These are phyloP conservation scores for Cryptosporidium meleagridis DNA, from an alignment of 169 alveolate species.

Conservation along the genomic window DNA sequence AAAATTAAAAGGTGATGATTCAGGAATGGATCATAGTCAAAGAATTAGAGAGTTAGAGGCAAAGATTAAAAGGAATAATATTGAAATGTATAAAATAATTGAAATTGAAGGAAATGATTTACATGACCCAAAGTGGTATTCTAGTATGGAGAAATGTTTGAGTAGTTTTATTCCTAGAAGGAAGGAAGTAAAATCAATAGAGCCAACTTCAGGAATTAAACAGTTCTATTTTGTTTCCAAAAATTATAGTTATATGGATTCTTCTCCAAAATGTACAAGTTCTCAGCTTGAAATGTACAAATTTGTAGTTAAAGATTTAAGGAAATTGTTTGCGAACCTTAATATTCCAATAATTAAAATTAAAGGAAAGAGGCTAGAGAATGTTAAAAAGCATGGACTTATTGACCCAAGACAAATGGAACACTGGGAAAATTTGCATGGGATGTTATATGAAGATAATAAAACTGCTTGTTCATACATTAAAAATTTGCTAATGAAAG, in stretches of 20 bases:
- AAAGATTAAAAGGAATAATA: constrained; percentile 1
- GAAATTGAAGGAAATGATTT: constrained; percentile 54
- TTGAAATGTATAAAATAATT: constrained; percentile 36
- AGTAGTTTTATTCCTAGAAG: constrained; percentile 38
- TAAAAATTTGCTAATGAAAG: not conserved
- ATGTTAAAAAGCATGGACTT: not conserved
- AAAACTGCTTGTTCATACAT: constrained; percentile 23
- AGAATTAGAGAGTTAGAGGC: constrained; percentile 51
- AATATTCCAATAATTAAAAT: constrained; percentile 28
- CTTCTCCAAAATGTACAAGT: constrained; percentile 2
- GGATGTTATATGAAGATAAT: constrained; percentile 3
- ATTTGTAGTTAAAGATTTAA: constrained; percentile 11
- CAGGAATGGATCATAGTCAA: constrained; percentile 6
- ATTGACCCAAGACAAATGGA: constrained; percentile 69
- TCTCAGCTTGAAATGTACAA: not conserved
- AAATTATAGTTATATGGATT: not conserved
- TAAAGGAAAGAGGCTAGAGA: not conserved
- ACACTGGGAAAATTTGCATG: constrained; percentile 47
- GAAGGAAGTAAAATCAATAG: constrained; percentile 25
- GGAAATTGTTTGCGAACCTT: constrained; percentile 10
- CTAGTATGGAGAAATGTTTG: constrained; percentile 45
- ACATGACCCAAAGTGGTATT: constrained; percentile 62
- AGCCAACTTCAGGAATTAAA: constrained; percentile 36
- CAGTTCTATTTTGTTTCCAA: constrained; percentile 3
- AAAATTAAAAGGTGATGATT: constrained; percentile 37